These are phyloP conservation scores for Rhynchosporium agropyri DNA, from an alignment of 2,329 filamentous ascomycete genomes.

Conservation along the genomic window DNA sequence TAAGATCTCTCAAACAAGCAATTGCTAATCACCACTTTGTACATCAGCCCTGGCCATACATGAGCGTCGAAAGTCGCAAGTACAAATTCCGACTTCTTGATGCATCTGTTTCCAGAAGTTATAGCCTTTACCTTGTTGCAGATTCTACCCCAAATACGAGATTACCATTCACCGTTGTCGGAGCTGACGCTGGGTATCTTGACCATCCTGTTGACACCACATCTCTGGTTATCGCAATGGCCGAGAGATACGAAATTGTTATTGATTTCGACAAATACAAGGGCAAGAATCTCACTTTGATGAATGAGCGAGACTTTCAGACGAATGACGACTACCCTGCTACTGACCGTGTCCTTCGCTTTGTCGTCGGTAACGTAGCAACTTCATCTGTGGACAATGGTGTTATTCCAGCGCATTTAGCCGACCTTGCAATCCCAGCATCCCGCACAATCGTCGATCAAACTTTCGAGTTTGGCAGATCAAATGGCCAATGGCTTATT, in stretches of 20 bases:
- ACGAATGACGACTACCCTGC: conserved; percentile 53
- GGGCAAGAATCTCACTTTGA: conserved; percentile 52
- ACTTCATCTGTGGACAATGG: conserved; percentile 39
- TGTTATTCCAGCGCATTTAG: conserved; percentile 16
- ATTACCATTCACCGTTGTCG: conserved; percentile 53
- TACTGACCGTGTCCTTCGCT: conserved; percentile 56
- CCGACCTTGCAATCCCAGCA: conserved; percentile 5
- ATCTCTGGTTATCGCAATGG: conserved; percentile 53
- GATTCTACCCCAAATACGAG: conserved; percentile 24
- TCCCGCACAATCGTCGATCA: conserved; percentile 45
- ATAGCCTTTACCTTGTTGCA: conserved; percentile 30
- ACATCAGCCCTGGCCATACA: conserved; percentile 56
- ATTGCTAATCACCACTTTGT: too few relatives aligned
- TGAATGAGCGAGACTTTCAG: conserved; percentile 47
- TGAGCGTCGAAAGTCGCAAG: conserved; percentile 61
- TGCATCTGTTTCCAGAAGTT: conserved; percentile 26
- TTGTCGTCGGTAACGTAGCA: conserved; percentile 37
- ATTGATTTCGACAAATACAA: conserved; percentile 55
- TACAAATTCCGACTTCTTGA: conserved; percentile 51
- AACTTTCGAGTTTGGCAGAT: conserved; percentile 50
- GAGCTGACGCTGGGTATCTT: conserved; percentile 22
- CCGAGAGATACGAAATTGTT: conserved; percentile 60
- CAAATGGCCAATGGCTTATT: conserved; percentile 52
- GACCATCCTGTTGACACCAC: conserved; percentile 49
- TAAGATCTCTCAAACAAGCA: too few relatives aligned